Conservation (phyloP, 768 basidiomycete species). For the Mycena latifolia region DNA sequence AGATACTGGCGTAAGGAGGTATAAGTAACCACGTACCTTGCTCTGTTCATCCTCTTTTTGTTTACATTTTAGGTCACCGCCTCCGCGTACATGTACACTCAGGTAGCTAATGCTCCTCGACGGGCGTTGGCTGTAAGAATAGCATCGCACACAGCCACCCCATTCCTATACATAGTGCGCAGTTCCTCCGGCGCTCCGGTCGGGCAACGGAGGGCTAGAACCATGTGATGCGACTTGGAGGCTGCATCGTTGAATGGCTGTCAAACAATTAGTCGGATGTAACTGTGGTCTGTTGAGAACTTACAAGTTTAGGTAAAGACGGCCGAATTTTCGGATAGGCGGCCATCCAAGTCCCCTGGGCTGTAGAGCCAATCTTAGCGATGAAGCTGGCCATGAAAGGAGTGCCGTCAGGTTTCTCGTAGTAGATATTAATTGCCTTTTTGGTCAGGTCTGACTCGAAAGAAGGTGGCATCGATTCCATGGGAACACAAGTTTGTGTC, state of each 20-base stretch:
- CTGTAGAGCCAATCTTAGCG: constrained; percentile 2
- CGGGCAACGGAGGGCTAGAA: constrained; percentile 5
- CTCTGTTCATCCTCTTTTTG: no score
- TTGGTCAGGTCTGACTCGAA: constrained; percentile 3
- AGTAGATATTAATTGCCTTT: neutral
- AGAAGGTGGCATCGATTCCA: neutral
- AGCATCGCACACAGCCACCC: no score
- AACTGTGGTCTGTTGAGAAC: no score
- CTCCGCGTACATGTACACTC: no score
- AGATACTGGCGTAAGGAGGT: no score
- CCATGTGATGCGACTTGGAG: constrained; percentile 4
- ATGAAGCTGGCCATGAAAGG: constrained; percentile 13
- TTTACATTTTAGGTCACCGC: no score
- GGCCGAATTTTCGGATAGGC: constrained; percentile 6
- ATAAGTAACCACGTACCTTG: no score
- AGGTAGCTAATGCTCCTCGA: no score
- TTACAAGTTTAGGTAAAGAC: neutral
- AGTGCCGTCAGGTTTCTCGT: neutral
- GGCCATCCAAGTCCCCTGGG: constrained; percentile 7
- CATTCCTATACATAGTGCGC: neutral
- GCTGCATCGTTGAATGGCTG: constrained; percentile 1
- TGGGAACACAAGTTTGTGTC: neutral
- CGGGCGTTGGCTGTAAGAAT: no score
- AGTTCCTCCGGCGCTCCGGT: neutral
- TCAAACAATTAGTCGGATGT: neutral